Percentiles rank a stretch among this genome's conserved stretches.
Conservation (phyloP, 768 basidiomycete species). For the Rhizopogon sp. region DNA sequence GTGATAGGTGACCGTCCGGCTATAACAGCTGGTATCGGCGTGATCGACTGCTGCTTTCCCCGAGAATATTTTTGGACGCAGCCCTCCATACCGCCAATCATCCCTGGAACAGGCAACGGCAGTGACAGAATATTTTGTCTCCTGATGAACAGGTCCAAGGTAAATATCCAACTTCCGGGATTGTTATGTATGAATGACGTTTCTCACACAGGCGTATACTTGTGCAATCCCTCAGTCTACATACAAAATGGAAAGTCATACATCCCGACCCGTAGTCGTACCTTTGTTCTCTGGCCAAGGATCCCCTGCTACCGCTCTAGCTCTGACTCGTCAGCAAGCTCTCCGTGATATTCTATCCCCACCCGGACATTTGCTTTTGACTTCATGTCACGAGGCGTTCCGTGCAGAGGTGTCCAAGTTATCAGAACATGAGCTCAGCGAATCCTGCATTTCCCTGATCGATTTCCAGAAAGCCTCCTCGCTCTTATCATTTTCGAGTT, state of each 20-base stretch:
- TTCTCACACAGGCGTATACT: background rate
- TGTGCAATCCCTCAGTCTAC: background rate
- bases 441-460: constrained; percentile 32
- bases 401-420: constrained; percentile 43
- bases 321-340: constrained; percentile 32
- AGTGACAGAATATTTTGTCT: too few species aligned
- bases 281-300: constrained; percentile 61
- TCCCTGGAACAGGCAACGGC: too few species aligned
- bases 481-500: constrained; percentile 33
- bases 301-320: constrained; percentile 27
- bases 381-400: constrained; percentile 48
- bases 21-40: background rate
- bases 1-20: background rate
- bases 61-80: background rate
- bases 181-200: background rate
- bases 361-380: constrained; percentile 38
- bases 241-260: background rate
- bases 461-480: constrained; percentile 39
- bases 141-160: background rate
- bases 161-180: background rate
- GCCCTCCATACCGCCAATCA: background rate
- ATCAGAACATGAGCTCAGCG: constrained; percentile 29
- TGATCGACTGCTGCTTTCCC: background rate
- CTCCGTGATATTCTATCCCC: constrained; percentile 37
- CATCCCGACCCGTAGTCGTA: constrained; percentile 18